Percentiles rank a stretch among this genome's conserved stretches.
These are phyloP conservation scores for Primulina huaijiensis DNA, from an alignment of 257 asterid species.

Conservation along the genomic window DNA sequence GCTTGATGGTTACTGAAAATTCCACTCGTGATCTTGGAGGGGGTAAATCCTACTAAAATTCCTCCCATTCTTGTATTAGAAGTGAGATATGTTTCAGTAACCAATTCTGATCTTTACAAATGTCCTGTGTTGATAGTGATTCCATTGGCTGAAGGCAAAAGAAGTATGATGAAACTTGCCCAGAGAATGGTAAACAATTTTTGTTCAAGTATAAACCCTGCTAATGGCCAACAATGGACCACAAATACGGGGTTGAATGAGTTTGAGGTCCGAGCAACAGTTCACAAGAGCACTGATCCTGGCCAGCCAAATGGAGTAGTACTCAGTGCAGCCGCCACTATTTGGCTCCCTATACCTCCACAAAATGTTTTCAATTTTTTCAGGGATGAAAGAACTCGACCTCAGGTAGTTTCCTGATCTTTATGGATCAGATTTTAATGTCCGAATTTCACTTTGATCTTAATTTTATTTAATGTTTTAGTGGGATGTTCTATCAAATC, in stretches of 20 bases:
- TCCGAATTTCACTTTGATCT: not conserved
- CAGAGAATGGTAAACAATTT: slow-evolving; percentile 86
- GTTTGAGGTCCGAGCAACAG: slow-evolving; percentile 73
- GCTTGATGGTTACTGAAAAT: slow-evolving; percentile 60
- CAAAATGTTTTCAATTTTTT: slow-evolving; percentile 67
- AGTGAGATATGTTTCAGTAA: not conserved
- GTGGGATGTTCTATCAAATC: slow-evolving; percentile 97
- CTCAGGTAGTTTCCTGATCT: slow-evolving; percentile 47
- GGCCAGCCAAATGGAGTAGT: slow-evolving; percentile 83
- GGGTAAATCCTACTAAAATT: slow-evolving; percentile 35
- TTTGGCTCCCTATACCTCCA: slow-evolving; percentile 86
- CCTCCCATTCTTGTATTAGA: not conserved
- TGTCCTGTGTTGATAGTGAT: slow-evolving; percentile 37
- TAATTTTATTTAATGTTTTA: slow-evolving; percentile 7
- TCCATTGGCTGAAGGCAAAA: slow-evolving; percentile 74
- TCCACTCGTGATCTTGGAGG: slow-evolving; percentile 75
- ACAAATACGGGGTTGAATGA: slow-evolving; percentile 60
- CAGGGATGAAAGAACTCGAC: slow-evolving; percentile 70
- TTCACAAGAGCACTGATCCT: slow-evolving; percentile 65
- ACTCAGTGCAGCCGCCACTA: slow-evolving; percentile 86
- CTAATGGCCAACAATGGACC: slow-evolving; percentile 76
- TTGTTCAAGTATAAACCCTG: slow-evolving; percentile 73
- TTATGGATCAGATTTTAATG: not conserved
- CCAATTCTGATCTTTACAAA: not conserved
- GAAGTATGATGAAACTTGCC: slow-evolving; percentile 92